Conservation (phyloP, 208 protist genomes). For the Leishmania major region DNA sequence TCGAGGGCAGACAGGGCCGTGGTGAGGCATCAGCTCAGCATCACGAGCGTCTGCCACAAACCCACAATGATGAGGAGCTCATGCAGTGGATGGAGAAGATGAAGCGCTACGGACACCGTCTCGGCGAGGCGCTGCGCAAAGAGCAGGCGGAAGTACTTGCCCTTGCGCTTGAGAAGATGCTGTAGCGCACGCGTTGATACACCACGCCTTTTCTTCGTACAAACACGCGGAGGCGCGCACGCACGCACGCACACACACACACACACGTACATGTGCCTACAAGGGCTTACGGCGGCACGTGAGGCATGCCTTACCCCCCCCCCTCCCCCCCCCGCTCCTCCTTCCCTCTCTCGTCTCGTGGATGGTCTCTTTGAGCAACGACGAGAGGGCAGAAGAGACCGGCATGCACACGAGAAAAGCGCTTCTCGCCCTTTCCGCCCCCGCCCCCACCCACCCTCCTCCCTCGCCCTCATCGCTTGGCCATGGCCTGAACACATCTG, state of each 20-base stretch:
- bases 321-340: not conserved
- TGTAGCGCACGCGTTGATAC: slow-evolving; percentile 19
- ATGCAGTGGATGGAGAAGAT: slow-evolving; percentile 67
- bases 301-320: not conserved
- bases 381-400: not conserved
- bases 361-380: not conserved
- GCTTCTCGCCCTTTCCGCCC: not conserved
- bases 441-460: too few species aligned
- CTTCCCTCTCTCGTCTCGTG: not conserved
- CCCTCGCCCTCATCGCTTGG: not conserved
- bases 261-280: not conserved
- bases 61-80: slow-evolving; percentile 32
- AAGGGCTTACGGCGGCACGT: not conserved
- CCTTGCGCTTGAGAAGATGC: slow-evolving; percentile 35
- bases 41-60: not conserved
- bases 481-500: not conserved
- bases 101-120: slow-evolving; percentile 52
- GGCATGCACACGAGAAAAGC: not conserved
- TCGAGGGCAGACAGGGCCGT: not conserved
- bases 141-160: slow-evolving; percentile 65
- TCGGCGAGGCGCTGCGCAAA: slow-evolving; percentile 38
- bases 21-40: slow-evolving; percentile 5
- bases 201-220: too few species aligned
- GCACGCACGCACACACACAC: not conserved
- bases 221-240: not conserved